Base-by-base conservation (phyloP, 1,284 basidiomycete genomes). In the Dichomitus squalens region DNA sequence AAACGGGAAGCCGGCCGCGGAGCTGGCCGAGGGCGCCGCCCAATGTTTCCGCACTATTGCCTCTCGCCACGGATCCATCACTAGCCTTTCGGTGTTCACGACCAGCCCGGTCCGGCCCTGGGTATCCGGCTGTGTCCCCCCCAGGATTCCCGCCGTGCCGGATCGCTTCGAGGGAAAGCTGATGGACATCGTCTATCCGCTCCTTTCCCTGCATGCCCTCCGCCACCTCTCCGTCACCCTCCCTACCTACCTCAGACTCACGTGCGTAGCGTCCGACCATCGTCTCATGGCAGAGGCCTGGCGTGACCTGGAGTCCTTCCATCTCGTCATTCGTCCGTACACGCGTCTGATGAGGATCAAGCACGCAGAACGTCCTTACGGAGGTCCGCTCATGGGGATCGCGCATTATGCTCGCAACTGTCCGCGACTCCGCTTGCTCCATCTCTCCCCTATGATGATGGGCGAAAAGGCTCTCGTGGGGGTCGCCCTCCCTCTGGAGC, bases 171-270 rank as follows among this genome's bases (percentile, higher is more conserved):
- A 29, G 6, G 39, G 47, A 4, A 25, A 6, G 16, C 34, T 55
- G 18, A 31, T 36, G 7, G 21, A 23, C 25, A 20, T 50, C 25
- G 20, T 46, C 6, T 11, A 31, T 12, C 54, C 54, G 7, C 25
- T 55, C 14, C 54, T 55, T n/a, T 36, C 48, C 12, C 40, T 55
- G n/a, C 18, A 21, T 11, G 40, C n/a, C 16, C 48, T 55, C 25
- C 54, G 54, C 18, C 7, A 31, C 18, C 25, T 55, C 31, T 40
- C 25, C 18, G 33, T 55, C 33, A 29, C 14, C n/a, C 29, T 55
- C 34, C 23, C 23, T 1, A n/a, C 7, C 27, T 47, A 47, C 44
- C 38, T 44, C 41, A n/a, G 21, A 25, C 20, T 55, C 25, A 3
- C 8, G 2, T 55, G 49, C 48, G 29, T n/a, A 23, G 16, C 54